These are phyloP conservation scores for Xylaria telfairii DNA, from an alignment of 495 filamentous ascomycete species.

Conservation along the genomic window DNA sequence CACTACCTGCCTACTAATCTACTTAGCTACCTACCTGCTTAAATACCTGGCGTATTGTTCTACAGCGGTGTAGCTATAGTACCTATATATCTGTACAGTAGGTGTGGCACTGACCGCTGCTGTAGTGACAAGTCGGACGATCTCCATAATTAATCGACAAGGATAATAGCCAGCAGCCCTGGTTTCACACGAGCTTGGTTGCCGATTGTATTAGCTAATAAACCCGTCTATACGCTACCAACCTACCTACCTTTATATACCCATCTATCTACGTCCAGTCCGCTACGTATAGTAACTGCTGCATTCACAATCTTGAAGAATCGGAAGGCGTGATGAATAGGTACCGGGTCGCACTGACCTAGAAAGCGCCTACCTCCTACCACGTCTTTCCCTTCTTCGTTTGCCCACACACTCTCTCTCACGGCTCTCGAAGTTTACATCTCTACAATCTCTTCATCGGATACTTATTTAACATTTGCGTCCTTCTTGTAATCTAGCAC, in stretches of 20 bases:
- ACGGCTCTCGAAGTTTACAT: background rate
- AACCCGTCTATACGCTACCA: no score
- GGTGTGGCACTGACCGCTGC: background rate
- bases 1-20: no score
- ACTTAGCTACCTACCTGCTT: no score
- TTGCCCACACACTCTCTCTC: background rate
- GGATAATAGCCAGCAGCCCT: background rate
- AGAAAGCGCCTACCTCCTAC: background rate
- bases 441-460: background rate
- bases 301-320: background rate
- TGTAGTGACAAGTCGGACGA: background rate
- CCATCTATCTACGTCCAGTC: background rate
- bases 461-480: background rate
- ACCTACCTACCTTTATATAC: background rate
- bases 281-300: no score
- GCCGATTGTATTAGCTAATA: background rate
- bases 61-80: background rate
- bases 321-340: background rate
- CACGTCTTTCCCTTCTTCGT: background rate
- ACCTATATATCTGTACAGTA: background rate
- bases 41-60: no score
- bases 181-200: background rate
- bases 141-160: slow-evolving; percentile 1
- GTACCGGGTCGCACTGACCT: background rate
- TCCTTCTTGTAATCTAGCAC: background rate